A percentile compares a stretch with the other conserved stretches of the same genome.
Conservation (phyloP, 2,329 filamentous ascomycete genomes). For the Plectosphaerella sp. region DNA sequence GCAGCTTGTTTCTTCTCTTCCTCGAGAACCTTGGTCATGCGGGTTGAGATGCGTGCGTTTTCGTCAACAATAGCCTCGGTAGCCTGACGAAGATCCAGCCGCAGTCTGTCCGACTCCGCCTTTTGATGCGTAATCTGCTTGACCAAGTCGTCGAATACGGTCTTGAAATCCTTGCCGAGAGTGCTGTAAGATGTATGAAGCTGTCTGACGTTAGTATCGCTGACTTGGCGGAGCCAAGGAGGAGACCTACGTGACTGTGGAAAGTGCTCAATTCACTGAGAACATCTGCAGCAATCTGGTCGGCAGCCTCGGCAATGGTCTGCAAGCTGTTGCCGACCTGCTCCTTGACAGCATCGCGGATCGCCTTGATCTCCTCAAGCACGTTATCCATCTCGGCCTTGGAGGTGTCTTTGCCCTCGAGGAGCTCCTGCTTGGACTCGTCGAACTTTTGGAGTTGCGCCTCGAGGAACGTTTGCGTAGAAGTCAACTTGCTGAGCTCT, state of each 20-base stretch:
- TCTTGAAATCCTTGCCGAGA: slow-evolving; percentile 81
- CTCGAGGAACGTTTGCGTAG: slow-evolving; percentile 66
- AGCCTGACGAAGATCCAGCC: slow-evolving; percentile 66
- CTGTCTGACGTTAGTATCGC: slow-evolving; percentile 28
- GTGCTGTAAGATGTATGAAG: slow-evolving; percentile 80
- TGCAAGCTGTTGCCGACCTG: slow-evolving; percentile 81
- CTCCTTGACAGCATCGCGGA: slow-evolving; percentile 82
- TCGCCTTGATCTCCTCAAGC: slow-evolving; percentile 84
- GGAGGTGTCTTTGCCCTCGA: slow-evolving; percentile 62
- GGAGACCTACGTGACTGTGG: slow-evolving; percentile 56
- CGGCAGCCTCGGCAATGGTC: slow-evolving; percentile 76
- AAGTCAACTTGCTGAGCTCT: slow-evolving; percentile 67
- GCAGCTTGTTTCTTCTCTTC: slow-evolving; percentile 72
- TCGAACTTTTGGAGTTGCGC: slow-evolving; percentile 65
- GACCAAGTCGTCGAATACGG: slow-evolving; percentile 76
- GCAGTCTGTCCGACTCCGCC: slow-evolving; percentile 67
- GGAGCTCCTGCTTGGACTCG: slow-evolving; percentile 62
- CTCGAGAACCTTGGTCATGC: slow-evolving; percentile 65
- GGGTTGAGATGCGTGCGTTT: slow-evolving; percentile 60
- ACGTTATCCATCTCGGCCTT: slow-evolving; percentile 88
- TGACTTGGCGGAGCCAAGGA: background rate
- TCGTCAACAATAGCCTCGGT: slow-evolving; percentile 64
- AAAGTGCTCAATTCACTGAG: slow-evolving; percentile 81
- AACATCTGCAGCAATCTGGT: slow-evolving; percentile 85
- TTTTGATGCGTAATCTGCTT: slow-evolving; percentile 73